phyloP scores from a whole-genome alignment of 495 filamentous ascomycete species.

The Letharia columbiana region DNA sequence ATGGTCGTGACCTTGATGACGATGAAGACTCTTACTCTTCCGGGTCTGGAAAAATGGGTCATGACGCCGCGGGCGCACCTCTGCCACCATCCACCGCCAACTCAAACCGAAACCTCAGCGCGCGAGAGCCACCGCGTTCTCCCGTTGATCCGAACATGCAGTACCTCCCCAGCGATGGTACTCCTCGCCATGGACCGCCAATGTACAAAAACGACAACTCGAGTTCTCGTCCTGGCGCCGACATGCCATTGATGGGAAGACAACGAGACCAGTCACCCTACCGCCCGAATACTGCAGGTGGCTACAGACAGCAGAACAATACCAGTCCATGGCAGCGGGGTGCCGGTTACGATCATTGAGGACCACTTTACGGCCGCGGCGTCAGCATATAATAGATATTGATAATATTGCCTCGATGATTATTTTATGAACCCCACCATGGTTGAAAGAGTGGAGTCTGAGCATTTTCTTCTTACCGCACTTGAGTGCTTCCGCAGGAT shows the following conservation, averaged over 20 bases:
- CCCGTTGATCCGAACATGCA: slow-evolving; percentile 58
- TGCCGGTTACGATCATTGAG: slow-evolving; percentile 55
- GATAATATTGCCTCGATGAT: slow-evolving; percentile 17
- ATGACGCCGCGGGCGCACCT: slow-evolving; percentile 31
- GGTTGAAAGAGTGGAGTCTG: slow-evolving; percentile 5
- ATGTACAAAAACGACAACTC: slow-evolving; percentile 31
- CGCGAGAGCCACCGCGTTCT: slow-evolving; percentile 40
- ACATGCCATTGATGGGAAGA: slow-evolving; percentile 21
- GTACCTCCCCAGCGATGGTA: slow-evolving; percentile 46
- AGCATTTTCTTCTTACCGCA: slow-evolving; percentile 7
- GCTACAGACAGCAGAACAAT: slow-evolving; percentile 46
- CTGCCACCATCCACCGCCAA: slow-evolving; percentile 35
- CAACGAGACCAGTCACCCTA: slow-evolving; percentile 23
- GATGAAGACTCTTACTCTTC: slow-evolving; percentile 62
- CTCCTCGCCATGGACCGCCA: slow-evolving; percentile 31
- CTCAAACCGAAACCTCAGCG: slow-evolving; percentile 19
- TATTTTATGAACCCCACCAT: slow-evolving; percentile 3
- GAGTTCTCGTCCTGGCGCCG: slow-evolving; percentile 26
- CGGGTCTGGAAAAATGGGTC: slow-evolving; percentile 25
- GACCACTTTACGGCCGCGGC: slow-evolving; percentile 7
- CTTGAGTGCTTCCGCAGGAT: neutral
- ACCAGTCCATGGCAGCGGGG: slow-evolving; percentile 59
- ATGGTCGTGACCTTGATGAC: slow-evolving; percentile 63
- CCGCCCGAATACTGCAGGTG: slow-evolving; percentile 23
- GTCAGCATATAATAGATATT: slow-evolving; percentile 18